Conservation (phyloP, 2,329 filamentous ascomycete species). For the Claviceps sp. region DNA sequence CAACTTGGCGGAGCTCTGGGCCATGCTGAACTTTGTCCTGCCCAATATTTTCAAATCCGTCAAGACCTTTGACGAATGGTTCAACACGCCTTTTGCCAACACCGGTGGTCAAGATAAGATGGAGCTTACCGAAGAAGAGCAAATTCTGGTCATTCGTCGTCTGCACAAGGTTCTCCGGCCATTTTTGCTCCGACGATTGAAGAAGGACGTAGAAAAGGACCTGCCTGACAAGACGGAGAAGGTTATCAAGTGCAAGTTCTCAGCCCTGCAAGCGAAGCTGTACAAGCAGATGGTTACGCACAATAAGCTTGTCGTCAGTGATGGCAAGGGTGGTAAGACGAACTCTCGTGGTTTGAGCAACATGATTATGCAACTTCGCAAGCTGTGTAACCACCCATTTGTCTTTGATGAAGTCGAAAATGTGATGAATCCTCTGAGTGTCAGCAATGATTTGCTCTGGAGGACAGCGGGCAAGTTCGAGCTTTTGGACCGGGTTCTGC, state of each 20-base stretch:
- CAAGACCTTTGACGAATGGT: slow-evolving; percentile 99
- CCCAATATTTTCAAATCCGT: slow-evolving; percentile 99
- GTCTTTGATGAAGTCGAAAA: slow-evolving; percentile 97
- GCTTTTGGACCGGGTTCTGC: slow-evolving; percentile 78
- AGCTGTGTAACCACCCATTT: slow-evolving; percentile 97
- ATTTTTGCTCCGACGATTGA: slow-evolving; percentile 93
- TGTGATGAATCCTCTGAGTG: slow-evolving; percentile 82
- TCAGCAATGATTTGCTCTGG: slow-evolving; percentile 90
- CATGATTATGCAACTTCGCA: slow-evolving; percentile 99
- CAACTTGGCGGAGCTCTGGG: slow-evolving; percentile 92
- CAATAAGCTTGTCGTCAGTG: slow-evolving; percentile 87
- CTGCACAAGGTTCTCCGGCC: slow-evolving; percentile 94
- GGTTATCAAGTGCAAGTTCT: slow-evolving; percentile 98
- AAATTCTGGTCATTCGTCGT: slow-evolving; percentile 93
- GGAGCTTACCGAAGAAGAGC: slow-evolving; percentile 98
- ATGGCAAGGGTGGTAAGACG: slow-evolving; percentile 90
- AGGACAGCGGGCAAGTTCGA: slow-evolving; percentile 96
- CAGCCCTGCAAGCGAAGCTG: slow-evolving; percentile 78
- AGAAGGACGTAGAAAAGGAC: slow-evolving; percentile 99
- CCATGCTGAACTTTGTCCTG: slow-evolving; percentile 94
- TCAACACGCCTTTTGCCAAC: slow-evolving; percentile 98
- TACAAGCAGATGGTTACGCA: slow-evolving; percentile 97
- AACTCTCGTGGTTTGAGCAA: slow-evolving; percentile 92
- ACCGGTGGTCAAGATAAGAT: slow-evolving; percentile 97
- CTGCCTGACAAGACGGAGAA: slow-evolving; percentile 97